Conservation (phyloP, 1,139 yeast species). For the Suhomyces atakaporum region DNA sequence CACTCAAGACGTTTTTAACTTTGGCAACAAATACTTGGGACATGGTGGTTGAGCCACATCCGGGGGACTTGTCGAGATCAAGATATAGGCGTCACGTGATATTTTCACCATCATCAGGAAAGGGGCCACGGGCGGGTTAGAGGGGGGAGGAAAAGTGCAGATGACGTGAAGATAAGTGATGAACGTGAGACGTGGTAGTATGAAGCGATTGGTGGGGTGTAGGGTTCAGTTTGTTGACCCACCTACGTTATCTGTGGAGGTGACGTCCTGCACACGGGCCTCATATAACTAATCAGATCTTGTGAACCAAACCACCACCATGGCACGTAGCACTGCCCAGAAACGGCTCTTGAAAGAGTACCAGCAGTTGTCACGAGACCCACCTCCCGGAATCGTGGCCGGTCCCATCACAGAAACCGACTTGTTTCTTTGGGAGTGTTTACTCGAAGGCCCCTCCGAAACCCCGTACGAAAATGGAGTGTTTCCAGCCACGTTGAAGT, state of each 20-base stretch:
- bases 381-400: constrained; percentile 95
- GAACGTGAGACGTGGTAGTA: too few relatives aligned
- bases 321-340: constrained; percentile 73
- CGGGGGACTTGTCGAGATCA: neutral
- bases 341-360: constrained; percentile 84
- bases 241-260: too few relatives aligned
- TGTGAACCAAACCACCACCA: too few relatives aligned
- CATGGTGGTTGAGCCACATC: constrained; percentile 11
- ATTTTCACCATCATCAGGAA: too few relatives aligned
- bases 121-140: too few relatives aligned
- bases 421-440: constrained; percentile 86
- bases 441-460: constrained; percentile 89
- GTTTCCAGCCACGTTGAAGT: constrained; percentile 78
- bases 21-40: constrained; percentile 45
- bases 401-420: constrained; percentile 86
- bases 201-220: too few relatives aligned
- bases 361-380: constrained; percentile 79
- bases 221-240: too few relatives aligned
- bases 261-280: too few relatives aligned
- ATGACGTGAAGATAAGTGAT: too few relatives aligned
- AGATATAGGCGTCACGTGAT: neutral
- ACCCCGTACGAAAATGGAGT: constrained; percentile 95
- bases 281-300: too few relatives aligned
- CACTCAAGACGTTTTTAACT: constrained; percentile 72
- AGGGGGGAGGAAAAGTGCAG: too few relatives aligned